phyloP scores from a whole-genome alignment of 2,329 filamentous ascomycete species.

The Fusarium tuaranense region DNA sequence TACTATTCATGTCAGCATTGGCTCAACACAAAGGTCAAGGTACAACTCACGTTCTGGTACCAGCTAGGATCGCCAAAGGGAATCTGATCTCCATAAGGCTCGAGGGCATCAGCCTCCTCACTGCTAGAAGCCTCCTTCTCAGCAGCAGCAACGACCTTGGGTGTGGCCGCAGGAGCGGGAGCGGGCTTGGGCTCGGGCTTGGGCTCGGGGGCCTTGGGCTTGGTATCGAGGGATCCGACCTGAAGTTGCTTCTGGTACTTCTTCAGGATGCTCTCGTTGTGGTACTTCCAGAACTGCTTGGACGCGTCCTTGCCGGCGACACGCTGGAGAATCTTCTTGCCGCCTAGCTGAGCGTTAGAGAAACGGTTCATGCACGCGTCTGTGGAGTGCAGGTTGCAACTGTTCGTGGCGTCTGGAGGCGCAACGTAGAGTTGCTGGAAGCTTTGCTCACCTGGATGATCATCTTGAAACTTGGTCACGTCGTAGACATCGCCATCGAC shows the following conservation, averaged over 20 bases:
- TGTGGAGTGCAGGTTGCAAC: background rate
- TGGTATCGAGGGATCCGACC: conserved; percentile 89
- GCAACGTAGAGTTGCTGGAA: background rate
- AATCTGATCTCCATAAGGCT: conserved; percentile 86
- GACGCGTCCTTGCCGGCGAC: conserved; percentile 75
- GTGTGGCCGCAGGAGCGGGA: conserved; percentile 48
- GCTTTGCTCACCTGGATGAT: conserved; percentile 76
- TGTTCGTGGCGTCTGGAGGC: background rate
- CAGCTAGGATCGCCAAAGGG: conserved; percentile 93
- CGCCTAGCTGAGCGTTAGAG: conserved; percentile 54
- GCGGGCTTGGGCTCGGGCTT: conserved; percentile 75
- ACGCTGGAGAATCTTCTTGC: conserved; percentile 73
- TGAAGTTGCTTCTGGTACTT: conserved; percentile 84
- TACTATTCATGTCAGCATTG: conserved; percentile 67
- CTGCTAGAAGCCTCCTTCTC: conserved; percentile 59
- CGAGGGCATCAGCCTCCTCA: conserved; percentile 76
- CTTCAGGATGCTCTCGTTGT: conserved; percentile 88
- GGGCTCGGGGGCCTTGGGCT: conserved; percentile 83
- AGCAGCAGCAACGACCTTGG: conserved; percentile 49
- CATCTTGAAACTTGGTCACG: conserved; percentile 87
- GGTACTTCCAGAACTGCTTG: conserved; percentile 79
- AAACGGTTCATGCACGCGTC: conserved; percentile 2
- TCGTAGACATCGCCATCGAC: conserved; percentile 98
- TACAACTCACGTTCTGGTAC: conserved; percentile 86
- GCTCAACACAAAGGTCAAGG: background rate